Evolutionary conservation across 2,329 filamentous ascomycete genomes (phyloP).

Genomic region (Pyrenophora tritici-repentis): DNA sequence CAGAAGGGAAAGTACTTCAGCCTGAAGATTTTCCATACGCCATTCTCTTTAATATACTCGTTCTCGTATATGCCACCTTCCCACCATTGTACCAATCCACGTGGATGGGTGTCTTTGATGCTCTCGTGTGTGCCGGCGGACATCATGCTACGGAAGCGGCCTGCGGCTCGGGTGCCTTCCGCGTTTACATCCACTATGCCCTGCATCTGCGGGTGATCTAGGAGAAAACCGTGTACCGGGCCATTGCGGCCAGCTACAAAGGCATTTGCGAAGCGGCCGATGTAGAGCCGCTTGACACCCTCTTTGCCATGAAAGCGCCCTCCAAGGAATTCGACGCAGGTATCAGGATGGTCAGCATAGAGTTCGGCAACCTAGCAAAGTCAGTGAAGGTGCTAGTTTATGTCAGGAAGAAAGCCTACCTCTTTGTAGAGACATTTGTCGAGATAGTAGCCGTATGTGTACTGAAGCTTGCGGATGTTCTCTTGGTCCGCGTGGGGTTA

Average conservation of each 20-base stretch:
- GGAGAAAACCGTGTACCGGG: constrained; percentile 60
- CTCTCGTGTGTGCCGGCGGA: constrained; percentile 60
- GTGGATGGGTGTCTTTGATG: constrained; percentile 57
- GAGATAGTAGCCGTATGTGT: constrained; percentile 64
- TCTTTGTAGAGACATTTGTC: constrained; percentile 65
- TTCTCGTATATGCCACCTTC: constrained; percentile 65
- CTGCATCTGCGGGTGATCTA: constrained; percentile 64
- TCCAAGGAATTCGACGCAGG: constrained; percentile 62
- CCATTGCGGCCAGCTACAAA: constrained; percentile 62
- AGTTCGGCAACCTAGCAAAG: constrained; percentile 44
- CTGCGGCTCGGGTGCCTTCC: constrained; percentile 55
- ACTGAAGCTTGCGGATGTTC: constrained; percentile 61
- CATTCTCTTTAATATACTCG: constrained; percentile 62
- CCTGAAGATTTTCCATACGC: constrained; percentile 60
- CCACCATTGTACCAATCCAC: constrained; percentile 62
- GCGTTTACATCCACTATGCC: constrained; percentile 59
- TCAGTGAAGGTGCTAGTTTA: constrained; percentile 8
- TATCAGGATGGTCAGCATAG: constrained; percentile 59
- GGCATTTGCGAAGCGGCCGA: constrained; percentile 56
- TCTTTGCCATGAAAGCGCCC: constrained; percentile 59
- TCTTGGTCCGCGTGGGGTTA: constrained; percentile 53
- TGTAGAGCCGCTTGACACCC: constrained; percentile 59
- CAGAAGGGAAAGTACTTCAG: constrained; percentile 64
- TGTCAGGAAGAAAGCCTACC: constrained; percentile 31
- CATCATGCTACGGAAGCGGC: constrained; percentile 61